Conservation (phyloP, 1,139 yeast species). For the Suhomyces anneliseae region DNA sequence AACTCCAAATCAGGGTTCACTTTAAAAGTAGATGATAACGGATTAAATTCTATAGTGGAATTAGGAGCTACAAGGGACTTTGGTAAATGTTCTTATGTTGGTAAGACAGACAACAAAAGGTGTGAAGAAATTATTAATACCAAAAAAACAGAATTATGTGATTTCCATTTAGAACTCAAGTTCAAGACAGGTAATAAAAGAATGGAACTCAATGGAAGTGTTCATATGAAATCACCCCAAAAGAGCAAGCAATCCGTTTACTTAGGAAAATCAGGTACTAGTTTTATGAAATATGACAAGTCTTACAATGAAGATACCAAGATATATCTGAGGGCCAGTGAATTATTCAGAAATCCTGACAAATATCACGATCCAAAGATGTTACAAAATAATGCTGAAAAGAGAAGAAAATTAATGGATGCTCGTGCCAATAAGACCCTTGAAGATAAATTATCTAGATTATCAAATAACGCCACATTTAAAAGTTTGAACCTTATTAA, state of each 20-base stretch:
- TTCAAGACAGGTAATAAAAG: conserved; percentile 57
- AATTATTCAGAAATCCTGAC: conserved; percentile 38
- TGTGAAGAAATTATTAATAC: conserved; percentile 66
- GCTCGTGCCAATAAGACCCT: conserved; percentile 35
- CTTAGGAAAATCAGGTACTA: conserved; percentile 10
- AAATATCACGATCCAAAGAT: conserved; percentile 50
- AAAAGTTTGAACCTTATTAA: conserved; percentile 19
- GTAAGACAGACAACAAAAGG: conserved; percentile 36
- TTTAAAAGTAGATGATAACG: conserved; percentile 52
- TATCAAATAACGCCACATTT: conserved; percentile 16
- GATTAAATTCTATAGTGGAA: conserved; percentile 57
- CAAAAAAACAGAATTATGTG: conserved; percentile 57
- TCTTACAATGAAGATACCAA: conserved; percentile 29
- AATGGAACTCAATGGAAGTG: conserved; percentile 71
- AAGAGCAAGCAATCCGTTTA: conserved; percentile 26
- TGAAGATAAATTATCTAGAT: conserved; percentile 29
- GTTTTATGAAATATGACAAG: conserved; percentile 11
- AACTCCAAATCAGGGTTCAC: conserved; percentile 48
- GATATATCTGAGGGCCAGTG: conserved; percentile 18
- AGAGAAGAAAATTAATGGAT: conserved; percentile 33
- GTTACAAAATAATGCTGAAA: conserved; percentile 35
- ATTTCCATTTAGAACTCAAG: conserved; percentile 65
- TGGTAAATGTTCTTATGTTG: conserved; percentile 62
- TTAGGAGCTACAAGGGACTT: conserved; percentile 72
- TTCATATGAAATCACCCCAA: conserved; percentile 42